Evolutionary conservation across 2,329 filamentous ascomycete species (phyloP), one percentile per base, ranked within the genome.

Genomic region (Drechslerella stenobrocha): DNA sequence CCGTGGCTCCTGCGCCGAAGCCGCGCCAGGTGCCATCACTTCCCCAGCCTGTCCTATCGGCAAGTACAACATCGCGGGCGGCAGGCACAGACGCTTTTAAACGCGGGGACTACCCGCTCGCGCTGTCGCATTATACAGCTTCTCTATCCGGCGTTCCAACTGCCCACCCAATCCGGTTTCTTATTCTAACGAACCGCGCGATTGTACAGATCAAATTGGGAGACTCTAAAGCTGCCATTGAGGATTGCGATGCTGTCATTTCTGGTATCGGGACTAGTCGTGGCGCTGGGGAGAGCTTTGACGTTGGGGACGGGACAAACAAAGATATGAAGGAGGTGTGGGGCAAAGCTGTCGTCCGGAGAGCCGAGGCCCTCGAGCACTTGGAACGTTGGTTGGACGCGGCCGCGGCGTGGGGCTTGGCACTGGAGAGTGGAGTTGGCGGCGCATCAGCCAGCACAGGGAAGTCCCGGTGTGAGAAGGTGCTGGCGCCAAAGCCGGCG

Each of bases 381-480:
- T 87, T 98, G 81, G 93, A 98, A 78, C 89, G 87, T 75, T 98
- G 92, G 92, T 78, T 79, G 1, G 92, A 97, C 51, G 93, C 93
- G 1, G 85, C 84, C 0, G 78, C 80, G 1, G 85, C 88, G 0
- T 98, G 93, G 93, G 85, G 86, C 73, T 79, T 83, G 56, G 91
- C 89, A 30, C 88, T 97, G 1, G 88, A 95, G 76, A 84, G 83
- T 23, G 90, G 91, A 2, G 84, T 95, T 13, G 92, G 93, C n/a
- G 92, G 90, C 5, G 80, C 87, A 5, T 87, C 87, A 6, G 90
- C 90, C 52, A 87, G 90, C 37, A 87, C 91, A 72, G 93, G 92
- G 0, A 85, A 92, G 20, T 88, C 93, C 72, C 82, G 93, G 37
- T 97, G 93, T 75, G 91, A 96, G 74, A 89, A 88, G 74, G 90